These are phyloP conservation scores for Candida silvicultrix DNA, from an alignment of 805 yeast species.

Conservation along the genomic window DNA sequence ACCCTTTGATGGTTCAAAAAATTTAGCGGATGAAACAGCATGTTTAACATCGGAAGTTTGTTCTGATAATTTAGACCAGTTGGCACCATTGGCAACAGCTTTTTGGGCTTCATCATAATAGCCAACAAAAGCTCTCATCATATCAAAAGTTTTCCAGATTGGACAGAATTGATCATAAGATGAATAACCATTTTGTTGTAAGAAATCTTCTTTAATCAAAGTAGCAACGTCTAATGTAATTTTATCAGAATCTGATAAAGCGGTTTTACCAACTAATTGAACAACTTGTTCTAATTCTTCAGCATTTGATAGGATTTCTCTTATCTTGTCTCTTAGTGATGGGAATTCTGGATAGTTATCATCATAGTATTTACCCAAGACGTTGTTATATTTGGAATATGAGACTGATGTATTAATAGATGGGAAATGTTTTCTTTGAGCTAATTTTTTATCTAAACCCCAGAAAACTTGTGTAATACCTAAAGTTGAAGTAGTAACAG, in stretches of 20 bases:
- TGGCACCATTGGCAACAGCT: constrained; percentile 89
- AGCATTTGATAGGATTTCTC: constrained; percentile 92
- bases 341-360: constrained; percentile 88
- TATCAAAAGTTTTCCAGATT: constrained; percentile 96
- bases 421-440: constrained; percentile 99
- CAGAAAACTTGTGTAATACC: constrained; percentile 99
- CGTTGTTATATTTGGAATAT: constrained; percentile 92
- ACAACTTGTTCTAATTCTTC: constrained; percentile 99
- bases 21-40: constrained; percentile 89
- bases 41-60: constrained; percentile 89
- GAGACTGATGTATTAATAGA: constrained; percentile 95
- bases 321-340: constrained; percentile 79
- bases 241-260: constrained; percentile 93
- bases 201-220: constrained; percentile 93
- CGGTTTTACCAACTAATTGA: constrained; percentile 98
- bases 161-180: constrained; percentile 99
- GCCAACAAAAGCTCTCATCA: constrained; percentile 92
- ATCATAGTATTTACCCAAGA: constrained; percentile 81
- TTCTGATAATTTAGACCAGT: constrained; percentile 89
- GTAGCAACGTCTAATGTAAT: constrained; percentile 90
- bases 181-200: constrained; percentile 99
- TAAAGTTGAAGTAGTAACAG: constrained; percentile 95
- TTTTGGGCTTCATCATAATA: constrained; percentile 97
- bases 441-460: constrained; percentile 98
- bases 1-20: constrained; percentile 93